Evolutionary conservation across 495 filamentous ascomycete species (phyloP).

Genomic region (Penicillium fimorum): DNA sequence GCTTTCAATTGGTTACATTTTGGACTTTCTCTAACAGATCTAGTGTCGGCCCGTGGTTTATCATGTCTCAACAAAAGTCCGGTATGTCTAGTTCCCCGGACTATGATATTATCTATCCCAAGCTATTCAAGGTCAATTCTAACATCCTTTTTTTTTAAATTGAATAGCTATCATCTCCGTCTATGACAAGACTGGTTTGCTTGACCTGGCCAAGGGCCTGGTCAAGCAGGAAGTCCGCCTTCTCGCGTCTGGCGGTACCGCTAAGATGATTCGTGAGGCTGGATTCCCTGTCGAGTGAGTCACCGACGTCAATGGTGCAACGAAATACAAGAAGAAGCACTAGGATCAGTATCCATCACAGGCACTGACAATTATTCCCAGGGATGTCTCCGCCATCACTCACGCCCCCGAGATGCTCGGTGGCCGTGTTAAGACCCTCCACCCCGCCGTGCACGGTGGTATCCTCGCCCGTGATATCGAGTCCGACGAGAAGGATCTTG

Average conservation of each 20-base stretch:
- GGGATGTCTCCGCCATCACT: constrained; percentile 95
- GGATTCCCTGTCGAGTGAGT: constrained; percentile 89
- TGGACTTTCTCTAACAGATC: constrained; percentile 6
- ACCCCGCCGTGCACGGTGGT: constrained; percentile 89
- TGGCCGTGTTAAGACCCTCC: constrained; percentile 94
- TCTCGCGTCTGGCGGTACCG: constrained; percentile 89
- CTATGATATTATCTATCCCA: constrained; percentile 22
- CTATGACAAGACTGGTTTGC: constrained; percentile 95
- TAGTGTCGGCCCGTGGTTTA: constrained; percentile 31
- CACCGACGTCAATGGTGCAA: not conserved
- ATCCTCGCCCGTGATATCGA: constrained; percentile 91
- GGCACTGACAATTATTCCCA: constrained; percentile 35
- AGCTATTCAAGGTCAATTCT: constrained; percentile 15
- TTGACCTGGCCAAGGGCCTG: constrained; percentile 94
- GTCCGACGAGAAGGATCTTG: constrained; percentile 93
- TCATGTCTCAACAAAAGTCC: constrained; percentile 47
- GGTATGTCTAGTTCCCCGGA: constrained; percentile 34
- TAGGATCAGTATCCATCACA: not conserved
- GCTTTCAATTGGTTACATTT: constrained; percentile 7
- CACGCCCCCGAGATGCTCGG: constrained; percentile 98
- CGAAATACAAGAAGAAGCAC: not conserved
- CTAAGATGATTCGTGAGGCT: constrained; percentile 92
- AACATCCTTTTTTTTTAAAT: constrained; percentile 15
- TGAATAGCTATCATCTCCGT: constrained; percentile 87
- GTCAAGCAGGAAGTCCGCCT: constrained; percentile 87